Evolutionary conservation across 2,329 filamentous ascomycete genomes (phyloP), one percentile per base, ranked within the genome.

Genomic region (Aspergillus pseudoviridinutans): DNA sequence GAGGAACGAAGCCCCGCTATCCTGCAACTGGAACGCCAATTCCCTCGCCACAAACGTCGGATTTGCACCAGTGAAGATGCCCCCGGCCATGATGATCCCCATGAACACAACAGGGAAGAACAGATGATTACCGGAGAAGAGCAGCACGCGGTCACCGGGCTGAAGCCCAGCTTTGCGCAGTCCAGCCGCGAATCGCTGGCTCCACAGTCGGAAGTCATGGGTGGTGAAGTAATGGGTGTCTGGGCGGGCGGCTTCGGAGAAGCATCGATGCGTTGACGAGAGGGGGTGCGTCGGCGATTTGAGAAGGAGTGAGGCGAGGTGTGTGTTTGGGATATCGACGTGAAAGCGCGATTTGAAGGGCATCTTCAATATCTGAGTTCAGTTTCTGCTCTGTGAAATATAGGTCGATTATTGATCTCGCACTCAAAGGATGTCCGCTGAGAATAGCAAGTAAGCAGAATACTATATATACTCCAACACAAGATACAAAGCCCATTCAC

Each of bases 51-150:
- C 86, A 64, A 86, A 91, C 4, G 79, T 80, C 0, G 88, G 88
- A 59, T 91, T 91, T 1, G 88, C 88, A 27, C 89, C 90, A 0
- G 87, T 89, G 75, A 93, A 93, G 54, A 93, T 78, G 1, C 88
- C 89, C 3, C 89, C 89, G 0, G 90, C 88, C 84, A 91, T 91
- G 52, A 91, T 79, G 22, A 89, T 80, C 17, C 90, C 90, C 72
- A 91, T 79, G 54, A 92, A 84, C 1, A 90, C 78, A 0, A 84
- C 78, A 0, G 90, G 87, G 68, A 87, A 90, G 76, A 88, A 90
- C 14, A 93, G 72, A 63, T 83, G 87, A 73, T 92, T 93, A 24
- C 85, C 83, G 0, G 87, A 87, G 73, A 88, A 92, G 22, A 93
- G 75, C 50, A 93, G 76, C 4, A 93, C 84, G 2, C 89, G 84